phyloP scores from a whole-genome alignment of 108 stramenopile genomes.

The Parmales sp. region DNA sequence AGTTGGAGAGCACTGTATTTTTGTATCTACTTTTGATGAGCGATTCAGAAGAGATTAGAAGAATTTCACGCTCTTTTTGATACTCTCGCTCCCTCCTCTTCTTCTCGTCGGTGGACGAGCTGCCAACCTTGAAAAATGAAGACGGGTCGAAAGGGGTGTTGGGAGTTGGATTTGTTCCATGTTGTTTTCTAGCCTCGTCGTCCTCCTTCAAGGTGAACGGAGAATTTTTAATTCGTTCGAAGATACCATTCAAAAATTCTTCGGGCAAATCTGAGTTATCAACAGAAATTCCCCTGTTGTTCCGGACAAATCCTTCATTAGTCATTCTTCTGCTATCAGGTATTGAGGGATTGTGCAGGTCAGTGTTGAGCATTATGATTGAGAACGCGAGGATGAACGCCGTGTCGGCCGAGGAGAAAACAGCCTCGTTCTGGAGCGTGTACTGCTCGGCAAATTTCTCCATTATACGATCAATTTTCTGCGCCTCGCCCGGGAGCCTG shows the following conservation, averaged over 20 bases:
- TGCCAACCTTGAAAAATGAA: slow-evolving; percentile 57
- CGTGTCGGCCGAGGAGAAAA: slow-evolving; percentile 93
- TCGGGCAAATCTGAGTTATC: slow-evolving; percentile 84
- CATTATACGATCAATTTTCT: slow-evolving; percentile 99
- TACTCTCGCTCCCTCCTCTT: slow-evolving; percentile 50
- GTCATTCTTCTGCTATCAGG: slow-evolving; percentile 88
- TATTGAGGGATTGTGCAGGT: slow-evolving; percentile 97
- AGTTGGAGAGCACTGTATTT: no score
- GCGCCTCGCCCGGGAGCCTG: slow-evolving; percentile 97
- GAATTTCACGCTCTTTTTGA: slow-evolving; percentile 84
- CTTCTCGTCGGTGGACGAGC: slow-evolving; percentile 48
- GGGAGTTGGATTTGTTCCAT: slow-evolving; percentile 32
- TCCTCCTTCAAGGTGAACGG: slow-evolving; percentile 96
- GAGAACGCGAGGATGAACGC: slow-evolving; percentile 97
- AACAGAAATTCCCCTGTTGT: slow-evolving; percentile 89
- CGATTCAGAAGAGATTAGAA: slow-evolving; percentile 72
- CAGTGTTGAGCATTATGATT: slow-evolving; percentile 98
- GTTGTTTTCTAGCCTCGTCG: slow-evolving; percentile 62
- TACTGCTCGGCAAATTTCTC: slow-evolving; percentile 97
- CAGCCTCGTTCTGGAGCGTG: slow-evolving; percentile 68
- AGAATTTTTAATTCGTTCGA: slow-evolving; percentile 76
- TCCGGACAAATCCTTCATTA: slow-evolving; percentile 73
- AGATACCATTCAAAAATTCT: slow-evolving; percentile 82
- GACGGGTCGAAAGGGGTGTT: slow-evolving; percentile 40
- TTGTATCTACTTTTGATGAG: no score